Percentiles rank a stretch among this genome's conserved stretches.
phyloP scores from a whole-genome alignment of 257 asterid genomes.

The Solanum verrucosum region DNA sequence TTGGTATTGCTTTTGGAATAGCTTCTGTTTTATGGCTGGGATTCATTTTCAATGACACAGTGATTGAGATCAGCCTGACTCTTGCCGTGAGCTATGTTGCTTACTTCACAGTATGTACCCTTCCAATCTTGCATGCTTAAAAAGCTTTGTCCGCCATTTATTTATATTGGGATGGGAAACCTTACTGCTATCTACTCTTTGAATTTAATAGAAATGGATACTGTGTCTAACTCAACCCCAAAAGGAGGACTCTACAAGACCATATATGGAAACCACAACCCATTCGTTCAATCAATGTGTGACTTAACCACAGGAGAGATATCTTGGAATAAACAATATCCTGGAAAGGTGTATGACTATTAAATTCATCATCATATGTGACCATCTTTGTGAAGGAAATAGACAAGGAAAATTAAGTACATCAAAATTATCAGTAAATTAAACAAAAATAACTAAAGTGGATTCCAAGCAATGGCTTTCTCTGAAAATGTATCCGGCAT shows the following conservation, averaged over 20 bases:
- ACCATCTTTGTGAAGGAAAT: background rate
- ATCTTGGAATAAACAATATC: background rate
- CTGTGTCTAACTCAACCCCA: background rate
- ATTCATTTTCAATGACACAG: constrained; percentile 94
- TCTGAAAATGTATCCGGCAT: background rate
- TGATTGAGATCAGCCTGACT: constrained; percentile 81
- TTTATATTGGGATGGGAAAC: background rate
- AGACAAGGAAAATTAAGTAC: background rate
- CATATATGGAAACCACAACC: background rate
- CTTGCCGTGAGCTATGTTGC: constrained; percentile 96
- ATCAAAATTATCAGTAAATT: background rate
- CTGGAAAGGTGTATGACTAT: background rate
- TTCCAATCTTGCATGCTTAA: constrained; percentile 8
- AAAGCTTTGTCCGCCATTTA: background rate
- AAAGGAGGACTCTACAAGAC: background rate
- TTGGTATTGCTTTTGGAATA: constrained; percentile 87
- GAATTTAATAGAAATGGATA: background rate
- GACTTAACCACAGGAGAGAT: background rate
- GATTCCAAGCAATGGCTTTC: background rate
- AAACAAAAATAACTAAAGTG: background rate
- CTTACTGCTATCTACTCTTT: background rate
- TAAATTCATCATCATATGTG: background rate
- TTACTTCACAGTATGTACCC: constrained; percentile 68
- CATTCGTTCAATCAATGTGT: background rate
- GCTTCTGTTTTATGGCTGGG: constrained; percentile 92